Evolutionary conservation across 139 green algal genomes (phyloP).

Genomic region (Chlamydomonas incerta): DNA sequence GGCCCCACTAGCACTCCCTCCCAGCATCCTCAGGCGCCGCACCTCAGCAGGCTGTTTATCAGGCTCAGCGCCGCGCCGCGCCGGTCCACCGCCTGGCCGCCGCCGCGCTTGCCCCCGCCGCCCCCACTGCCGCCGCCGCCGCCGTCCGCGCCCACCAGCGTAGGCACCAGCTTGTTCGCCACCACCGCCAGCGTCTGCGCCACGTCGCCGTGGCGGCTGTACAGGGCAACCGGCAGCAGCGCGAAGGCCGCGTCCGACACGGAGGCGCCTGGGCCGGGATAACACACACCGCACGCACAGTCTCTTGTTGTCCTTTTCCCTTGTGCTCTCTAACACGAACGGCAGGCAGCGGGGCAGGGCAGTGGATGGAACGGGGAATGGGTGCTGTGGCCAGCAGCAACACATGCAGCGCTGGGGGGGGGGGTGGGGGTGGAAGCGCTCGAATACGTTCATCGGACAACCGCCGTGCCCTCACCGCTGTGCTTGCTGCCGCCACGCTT

Average conservation of each 20-base stretch:
- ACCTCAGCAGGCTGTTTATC: slow-evolving; percentile 53
- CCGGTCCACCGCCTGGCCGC: slow-evolving; percentile 23
- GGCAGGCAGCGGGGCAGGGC: no score
- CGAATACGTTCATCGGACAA: no score
- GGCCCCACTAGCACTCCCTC: no score
- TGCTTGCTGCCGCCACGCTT: not conserved
- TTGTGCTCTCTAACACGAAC: no score
- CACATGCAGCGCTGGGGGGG: not conserved
- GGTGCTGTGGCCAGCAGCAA: not conserved
- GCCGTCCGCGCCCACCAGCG: slow-evolving; percentile 46
- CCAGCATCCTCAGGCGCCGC: no score
- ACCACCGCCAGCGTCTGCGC: slow-evolving; percentile 50
- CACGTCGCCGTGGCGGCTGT: slow-evolving; percentile 57
- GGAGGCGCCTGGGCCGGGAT: slow-evolving; percentile 2
- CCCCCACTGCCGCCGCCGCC: no score
- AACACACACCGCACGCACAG: no score
- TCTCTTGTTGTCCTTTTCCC: no score
- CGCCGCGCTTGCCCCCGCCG: slow-evolving; percentile 5
- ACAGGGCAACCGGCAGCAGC: slow-evolving; percentile 56
- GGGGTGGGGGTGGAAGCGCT: no score
- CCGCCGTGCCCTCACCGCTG: not conserved
- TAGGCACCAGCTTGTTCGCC: slow-evolving; percentile 58
- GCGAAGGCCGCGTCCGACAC: slow-evolving; percentile 47
- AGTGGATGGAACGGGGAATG: no score
- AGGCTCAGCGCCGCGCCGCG: slow-evolving; percentile 52